phyloP scores from a whole-genome alignment of 257 asterid species.

The Eucommia ulmoides region DNA sequence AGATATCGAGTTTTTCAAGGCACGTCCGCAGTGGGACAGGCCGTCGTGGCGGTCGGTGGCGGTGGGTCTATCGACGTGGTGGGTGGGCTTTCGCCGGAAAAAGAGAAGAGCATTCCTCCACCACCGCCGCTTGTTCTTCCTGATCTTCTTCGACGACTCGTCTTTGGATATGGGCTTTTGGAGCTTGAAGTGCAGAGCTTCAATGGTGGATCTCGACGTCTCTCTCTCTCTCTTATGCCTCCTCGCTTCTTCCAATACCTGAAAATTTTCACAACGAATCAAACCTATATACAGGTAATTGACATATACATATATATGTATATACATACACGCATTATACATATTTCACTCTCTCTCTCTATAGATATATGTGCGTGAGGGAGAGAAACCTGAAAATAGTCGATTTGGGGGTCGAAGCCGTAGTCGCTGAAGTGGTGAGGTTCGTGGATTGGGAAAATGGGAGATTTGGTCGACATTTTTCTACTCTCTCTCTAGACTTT shows the following conservation, averaged over 20 bases:
- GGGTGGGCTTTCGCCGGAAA: conserved; percentile 24
- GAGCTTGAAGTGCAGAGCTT: conserved; percentile 30
- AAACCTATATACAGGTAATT: too few relatives aligned
- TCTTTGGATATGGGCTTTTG: conserved; percentile 38
- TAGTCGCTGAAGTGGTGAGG: conserved; percentile 69
- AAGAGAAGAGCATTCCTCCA: conserved; percentile 63
- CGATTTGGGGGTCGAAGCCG: conserved; percentile 69
- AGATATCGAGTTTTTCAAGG: too few relatives aligned
- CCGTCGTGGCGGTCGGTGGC: neutral
- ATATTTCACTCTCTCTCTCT: neutral
- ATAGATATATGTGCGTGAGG: too few relatives aligned
- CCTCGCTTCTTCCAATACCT: conserved; percentile 73
- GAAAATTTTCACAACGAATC: too few relatives aligned
- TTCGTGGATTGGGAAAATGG: conserved; percentile 37
- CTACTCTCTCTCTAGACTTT: neutral
- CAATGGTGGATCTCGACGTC: conserved; percentile 35
- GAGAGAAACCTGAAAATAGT: conserved; percentile 53
- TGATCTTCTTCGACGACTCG: conserved; percentile 43
- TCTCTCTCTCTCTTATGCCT: conserved; percentile 27
- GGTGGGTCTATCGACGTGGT: neutral
- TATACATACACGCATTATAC: neutral
- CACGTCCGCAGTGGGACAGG: too few relatives aligned
- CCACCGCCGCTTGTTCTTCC: conserved; percentile 64
- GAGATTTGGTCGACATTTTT: conserved; percentile 34
- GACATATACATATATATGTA: too few relatives aligned